phyloP scores from a whole-genome alignment of 2,329 filamentous ascomycete species.

The Hysterium pulicare region DNA sequence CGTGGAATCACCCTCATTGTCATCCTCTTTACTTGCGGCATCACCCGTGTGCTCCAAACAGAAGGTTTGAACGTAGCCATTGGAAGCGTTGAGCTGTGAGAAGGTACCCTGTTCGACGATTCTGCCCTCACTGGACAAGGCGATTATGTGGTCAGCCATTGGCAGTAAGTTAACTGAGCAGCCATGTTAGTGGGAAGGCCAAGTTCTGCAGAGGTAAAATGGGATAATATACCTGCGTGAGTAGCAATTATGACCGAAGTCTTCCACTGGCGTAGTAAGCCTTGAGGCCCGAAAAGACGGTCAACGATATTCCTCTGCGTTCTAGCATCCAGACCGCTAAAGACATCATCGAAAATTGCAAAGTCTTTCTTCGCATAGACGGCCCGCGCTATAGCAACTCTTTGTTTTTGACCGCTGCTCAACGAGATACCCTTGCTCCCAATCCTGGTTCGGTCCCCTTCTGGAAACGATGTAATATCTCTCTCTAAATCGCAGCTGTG shows the following conservation, averaged over 20 bases:
- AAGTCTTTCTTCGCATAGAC: conserved; percentile 44
- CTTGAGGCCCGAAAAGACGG: conserved; percentile 39
- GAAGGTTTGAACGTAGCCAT: neutral
- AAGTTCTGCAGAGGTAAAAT: neutral
- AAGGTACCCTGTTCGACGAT: conserved; percentile 39
- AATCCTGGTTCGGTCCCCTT: too few species aligned
- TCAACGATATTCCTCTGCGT: conserved; percentile 46
- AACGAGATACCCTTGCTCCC: conserved; percentile 44
- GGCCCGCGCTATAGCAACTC: conserved; percentile 47
- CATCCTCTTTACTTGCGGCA: neutral
- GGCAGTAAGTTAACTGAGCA: neutral
- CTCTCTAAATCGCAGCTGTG: conserved; percentile 40
- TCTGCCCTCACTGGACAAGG: conserved; percentile 28
- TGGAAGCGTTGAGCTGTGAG: conserved; percentile 4
- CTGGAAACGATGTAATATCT: too few species aligned
- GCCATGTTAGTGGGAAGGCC: neutral
- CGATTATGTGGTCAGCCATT: conserved; percentile 38
- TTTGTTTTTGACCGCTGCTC: conserved; percentile 47
- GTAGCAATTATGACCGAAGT: conserved; percentile 17
- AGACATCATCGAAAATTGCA: conserved; percentile 47
- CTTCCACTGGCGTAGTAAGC: conserved; percentile 36
- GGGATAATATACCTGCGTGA: conserved; percentile 3
- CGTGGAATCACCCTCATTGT: neutral
- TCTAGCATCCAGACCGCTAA: conserved; percentile 45
- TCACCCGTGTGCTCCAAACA: neutral